Evolutionary conservation across 768 basidiomycete species (phyloP).

Genomic region (Rubroboletus pulcherrimus): DNA sequence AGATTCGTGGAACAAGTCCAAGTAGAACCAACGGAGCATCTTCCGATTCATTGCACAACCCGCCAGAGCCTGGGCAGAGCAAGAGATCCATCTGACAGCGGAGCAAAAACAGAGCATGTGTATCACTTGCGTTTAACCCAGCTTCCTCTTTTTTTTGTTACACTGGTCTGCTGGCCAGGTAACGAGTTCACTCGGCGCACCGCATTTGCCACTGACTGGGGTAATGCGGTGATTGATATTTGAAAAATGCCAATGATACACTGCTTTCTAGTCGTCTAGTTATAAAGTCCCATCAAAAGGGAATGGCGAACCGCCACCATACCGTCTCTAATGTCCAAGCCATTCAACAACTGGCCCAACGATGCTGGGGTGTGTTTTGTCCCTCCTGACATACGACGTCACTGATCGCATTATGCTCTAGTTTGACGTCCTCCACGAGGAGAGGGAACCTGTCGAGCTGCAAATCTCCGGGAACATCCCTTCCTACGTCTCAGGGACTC

Average conservation of each 20-base stretch:
- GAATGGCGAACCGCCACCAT: not conserved
- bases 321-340: slow-evolving; percentile 13
- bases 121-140: too few species aligned
- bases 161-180: too few species aligned
- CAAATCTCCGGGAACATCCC: slow-evolving; percentile 31
- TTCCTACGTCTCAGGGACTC: slow-evolving; percentile 33
- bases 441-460: slow-evolving; percentile 27
- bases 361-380: slow-evolving; percentile 22
- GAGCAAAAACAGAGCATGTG: too few species aligned
- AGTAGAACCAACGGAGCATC: too few species aligned
- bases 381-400: not conserved
- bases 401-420: slow-evolving; percentile 1
- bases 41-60: too few species aligned
- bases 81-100: too few species aligned
- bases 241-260: not conserved
- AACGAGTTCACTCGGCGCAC: too few species aligned
- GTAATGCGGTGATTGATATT: not conserved
- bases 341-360: slow-evolving; percentile 32
- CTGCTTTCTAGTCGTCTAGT: not conserved
- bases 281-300: slow-evolving; percentile 3
- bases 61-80: too few species aligned
- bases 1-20: too few species aligned
- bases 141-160: too few species aligned
- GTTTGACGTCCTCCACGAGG: slow-evolving; percentile 30
- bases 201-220: too few species aligned